Base-by-base conservation (phyloP, 2,329 filamentous ascomycete species). In the Pestalotiopsis fici region DNA sequence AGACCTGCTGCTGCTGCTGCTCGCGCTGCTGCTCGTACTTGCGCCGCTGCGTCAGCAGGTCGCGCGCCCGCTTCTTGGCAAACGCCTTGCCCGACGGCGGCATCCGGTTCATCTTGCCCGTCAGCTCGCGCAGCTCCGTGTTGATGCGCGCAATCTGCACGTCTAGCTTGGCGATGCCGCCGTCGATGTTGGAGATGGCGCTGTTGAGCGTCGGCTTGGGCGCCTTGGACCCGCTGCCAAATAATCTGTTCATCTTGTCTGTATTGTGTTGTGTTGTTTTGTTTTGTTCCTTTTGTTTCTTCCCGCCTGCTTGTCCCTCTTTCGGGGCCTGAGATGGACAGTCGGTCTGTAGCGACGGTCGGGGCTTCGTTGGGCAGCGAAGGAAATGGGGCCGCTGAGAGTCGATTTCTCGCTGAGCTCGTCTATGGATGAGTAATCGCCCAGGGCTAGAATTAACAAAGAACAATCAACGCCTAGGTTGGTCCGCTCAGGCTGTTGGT, bases 11-110 rank as follows among this genome's bases (percentile, higher is more conserved):
- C 82, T 97, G 93, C 65, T 98, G 90, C 82, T 98, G 95, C 76
- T 98, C 94, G 71, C 95, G 93, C 81, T 98, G 94, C 3, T 89
- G 87, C 82, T 99, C 96, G 88, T 97, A 97, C 79, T 97, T 97
- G 73, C 95, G 92, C 68, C 94, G 92, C 82, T 97, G 94, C 95
- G 80, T 95, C 21, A 56, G 43, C 43, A 54, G 62, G 62, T 64
- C 50, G 15, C 62, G 62, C 31, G 39, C 63, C 27, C 98, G 98
- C 76, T 97, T 91, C 78, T 96, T 97, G 74, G 63, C 63, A 50
- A 35, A 65, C 21, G 50, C 54, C 31, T 65, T 65, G 50, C 39
- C 50, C 28, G 31, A 37, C 0, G 63, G 39, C 7, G 54, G 94
- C 95, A 98, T 97, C 78, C 95, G 95, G 74, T 89, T 81, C 37